A percentile compares a stretch with the other conserved stretches of the same genome.
phyloP scores from a whole-genome alignment of 345 rosid species.

The Syzygium aqueum region DNA sequence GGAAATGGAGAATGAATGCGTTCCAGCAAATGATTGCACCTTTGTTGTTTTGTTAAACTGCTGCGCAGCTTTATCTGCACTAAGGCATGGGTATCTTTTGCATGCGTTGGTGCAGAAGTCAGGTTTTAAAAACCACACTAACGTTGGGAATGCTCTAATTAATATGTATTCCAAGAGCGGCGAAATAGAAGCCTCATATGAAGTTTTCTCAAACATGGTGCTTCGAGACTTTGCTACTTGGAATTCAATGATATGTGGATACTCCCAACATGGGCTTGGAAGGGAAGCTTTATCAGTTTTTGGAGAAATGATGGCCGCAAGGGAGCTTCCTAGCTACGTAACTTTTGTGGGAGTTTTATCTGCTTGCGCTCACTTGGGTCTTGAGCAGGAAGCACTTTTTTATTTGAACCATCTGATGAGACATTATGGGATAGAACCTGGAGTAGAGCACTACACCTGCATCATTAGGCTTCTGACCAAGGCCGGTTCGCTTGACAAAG shows the following conservation, averaged over 20 bases:
- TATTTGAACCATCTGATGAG: conserved; percentile 52
- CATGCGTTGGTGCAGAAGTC: conserved; percentile 41
- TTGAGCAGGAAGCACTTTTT: conserved; percentile 47
- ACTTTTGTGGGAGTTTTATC: conserved; percentile 77
- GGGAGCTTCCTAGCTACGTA: conserved; percentile 50
- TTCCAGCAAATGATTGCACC: conserved; percentile 62
- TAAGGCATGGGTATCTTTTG: conserved; percentile 44
- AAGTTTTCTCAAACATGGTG: conserved; percentile 32
- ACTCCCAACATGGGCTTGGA: conserved; percentile 74
- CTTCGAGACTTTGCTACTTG: conserved; percentile 40
- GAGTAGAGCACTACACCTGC: conserved; percentile 77
- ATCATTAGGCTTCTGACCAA: conserved; percentile 64
- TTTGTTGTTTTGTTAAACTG: conserved; percentile 53
- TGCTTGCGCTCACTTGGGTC: conserved; percentile 65
- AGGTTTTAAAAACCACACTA: conserved; percentile 43
- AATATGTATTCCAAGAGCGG: conserved; percentile 72
- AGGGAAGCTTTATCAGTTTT: conserved; percentile 46
- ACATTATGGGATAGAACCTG: conserved; percentile 40
- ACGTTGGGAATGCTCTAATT: conserved; percentile 61
- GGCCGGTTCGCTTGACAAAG: conserved; percentile 59
- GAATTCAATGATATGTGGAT: conserved; percentile 75
- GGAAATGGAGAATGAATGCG: conserved; percentile 26
- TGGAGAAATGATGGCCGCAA: conserved; percentile 39
- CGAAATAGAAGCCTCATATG: conserved; percentile 37
- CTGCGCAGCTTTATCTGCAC: conserved; percentile 44